Conservation (phyloP, 2,329 filamentous ascomycete species). For the Fusarium armeniacum region DNA sequence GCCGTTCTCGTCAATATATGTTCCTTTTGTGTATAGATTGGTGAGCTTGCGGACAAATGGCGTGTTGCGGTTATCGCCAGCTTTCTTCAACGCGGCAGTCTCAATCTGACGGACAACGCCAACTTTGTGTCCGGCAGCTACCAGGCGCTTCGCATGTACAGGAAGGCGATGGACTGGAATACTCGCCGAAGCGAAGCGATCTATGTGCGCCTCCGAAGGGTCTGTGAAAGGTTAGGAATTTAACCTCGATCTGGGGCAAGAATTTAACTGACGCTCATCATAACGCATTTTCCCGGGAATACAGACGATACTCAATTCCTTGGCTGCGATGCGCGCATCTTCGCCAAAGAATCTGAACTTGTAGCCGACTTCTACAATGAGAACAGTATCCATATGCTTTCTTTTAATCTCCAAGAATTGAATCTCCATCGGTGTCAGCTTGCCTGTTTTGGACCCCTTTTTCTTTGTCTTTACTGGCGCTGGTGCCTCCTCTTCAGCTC, state of each 20-base stretch:
- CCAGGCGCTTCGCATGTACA: conserved; percentile 93
- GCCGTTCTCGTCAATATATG: conserved; percentile 94
- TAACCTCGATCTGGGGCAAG: conserved; percentile 24
- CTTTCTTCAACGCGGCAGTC: conserved; percentile 95
- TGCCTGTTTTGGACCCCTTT: conserved; percentile 77
- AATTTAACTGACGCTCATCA: conserved; percentile 77
- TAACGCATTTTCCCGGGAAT: conserved; percentile 96
- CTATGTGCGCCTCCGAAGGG: conserved; percentile 90
- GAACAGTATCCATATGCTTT: conserved; percentile 87
- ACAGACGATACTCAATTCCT: conserved; percentile 93
- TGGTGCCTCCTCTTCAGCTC: conserved; percentile 62
- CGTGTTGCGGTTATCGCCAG: conserved; percentile 91
- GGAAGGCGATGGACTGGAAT: conserved; percentile 92
- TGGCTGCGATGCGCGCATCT: conserved; percentile 89
- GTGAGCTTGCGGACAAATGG: conserved; percentile 94
- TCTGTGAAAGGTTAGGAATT: conserved; percentile 60
- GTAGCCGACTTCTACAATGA: conserved; percentile 96
- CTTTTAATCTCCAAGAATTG: conserved; percentile 95
- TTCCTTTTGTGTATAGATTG: conserved; percentile 97
- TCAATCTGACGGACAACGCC: conserved; percentile 95
- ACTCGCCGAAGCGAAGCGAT: conserved; percentile 94
- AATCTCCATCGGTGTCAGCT: conserved; percentile 93
- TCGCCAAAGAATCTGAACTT: conserved; percentile 98
- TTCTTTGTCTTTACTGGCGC: conserved; percentile 66
- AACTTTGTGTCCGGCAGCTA: conserved; percentile 94